phyloP scores from a whole-genome alignment of 495 filamentous ascomycete genomes.

The Entonaema liquescens region DNA sequence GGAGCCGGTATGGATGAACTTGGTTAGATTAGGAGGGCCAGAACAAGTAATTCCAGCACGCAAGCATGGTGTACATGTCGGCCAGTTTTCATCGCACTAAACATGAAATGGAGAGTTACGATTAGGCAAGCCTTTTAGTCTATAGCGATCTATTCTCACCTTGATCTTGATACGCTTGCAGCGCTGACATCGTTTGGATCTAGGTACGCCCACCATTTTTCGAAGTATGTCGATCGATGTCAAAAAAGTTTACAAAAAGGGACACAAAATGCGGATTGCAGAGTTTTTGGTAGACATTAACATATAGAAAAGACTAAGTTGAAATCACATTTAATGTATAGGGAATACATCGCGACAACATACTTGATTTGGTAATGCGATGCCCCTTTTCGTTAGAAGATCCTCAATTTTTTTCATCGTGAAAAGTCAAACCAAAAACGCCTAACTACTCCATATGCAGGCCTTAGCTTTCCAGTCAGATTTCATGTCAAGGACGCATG shows the following conservation, averaged over 20 bases:
- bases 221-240: constrained; percentile 8
- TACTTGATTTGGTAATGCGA: constrained; percentile 5
- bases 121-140: not conserved
- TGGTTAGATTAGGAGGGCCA: constrained; percentile 24
- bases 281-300: not conserved
- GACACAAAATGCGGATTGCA: constrained; percentile 10
- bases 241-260: constrained; percentile 10
- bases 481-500: not conserved
- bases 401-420: not conserved
- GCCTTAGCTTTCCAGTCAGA: not conserved
- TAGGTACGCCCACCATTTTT: constrained; percentile 33
- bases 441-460: not conserved
- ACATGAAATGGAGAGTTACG: not conserved
- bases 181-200: constrained; percentile 29
- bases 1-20: constrained; percentile 23
- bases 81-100: constrained; percentile 38
- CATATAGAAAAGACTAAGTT: constrained; percentile 1
- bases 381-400: not conserved
- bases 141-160: constrained; percentile 3
- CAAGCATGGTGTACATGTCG: constrained; percentile 30
- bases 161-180: constrained; percentile 37
- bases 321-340: not conserved
- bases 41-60: constrained; percentile 23
- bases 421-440: not conserved
- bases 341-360: constrained; percentile 8